Evolutionary conservation across 331 rosid species (phyloP), one percentile per base, ranked within the genome.

Genomic region (Telfairia occidentalis): DNA sequence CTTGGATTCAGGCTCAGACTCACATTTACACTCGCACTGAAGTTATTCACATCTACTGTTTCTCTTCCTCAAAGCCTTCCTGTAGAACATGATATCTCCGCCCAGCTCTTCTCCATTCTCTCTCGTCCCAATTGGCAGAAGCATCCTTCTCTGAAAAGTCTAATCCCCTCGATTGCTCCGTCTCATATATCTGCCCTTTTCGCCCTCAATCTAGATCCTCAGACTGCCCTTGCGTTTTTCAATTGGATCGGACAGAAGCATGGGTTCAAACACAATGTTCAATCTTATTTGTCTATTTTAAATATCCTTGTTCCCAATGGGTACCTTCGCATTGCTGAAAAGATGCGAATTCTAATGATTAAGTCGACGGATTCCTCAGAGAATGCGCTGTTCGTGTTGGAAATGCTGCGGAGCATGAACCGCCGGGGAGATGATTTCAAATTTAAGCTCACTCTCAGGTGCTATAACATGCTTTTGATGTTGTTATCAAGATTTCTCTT

Each of bases 401-500:
- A 81, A 28, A 21, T 80, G 3, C 61, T 87, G 45, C 84, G 86
- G 12, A 46, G 71, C 13, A 75, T 89, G 91, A 81, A 82, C 73
- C 63, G 23, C 1, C 35, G 73, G 34, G 78, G 35, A 40, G 80
- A 69, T 4, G 61, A 35, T 18, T 77, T 81, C 8, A 73, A 60
- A 7, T 87, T 84, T 75, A 77, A 81, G 87, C 86, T 89, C 15
- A 82, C 87, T 45, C 59, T 89, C 53, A 89, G 85, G 54, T 83
- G 88, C 28, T 89, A 85, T 59, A 89, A 89, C 46, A 82, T 83
- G 79, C 88, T 89, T n/a, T 69, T 89, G 5, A 85, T 89, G 81
- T 74, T 81, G 28, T 74, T 89, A 65, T 82, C 87, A 4, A 78
- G 71, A 13, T 89, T 89, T 58, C 72, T 10, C 24, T 48, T 87